These are phyloP conservation scores for Galeopsis tetrahit DNA, from an alignment of 257 asterid species.

Conservation along the genomic window DNA sequence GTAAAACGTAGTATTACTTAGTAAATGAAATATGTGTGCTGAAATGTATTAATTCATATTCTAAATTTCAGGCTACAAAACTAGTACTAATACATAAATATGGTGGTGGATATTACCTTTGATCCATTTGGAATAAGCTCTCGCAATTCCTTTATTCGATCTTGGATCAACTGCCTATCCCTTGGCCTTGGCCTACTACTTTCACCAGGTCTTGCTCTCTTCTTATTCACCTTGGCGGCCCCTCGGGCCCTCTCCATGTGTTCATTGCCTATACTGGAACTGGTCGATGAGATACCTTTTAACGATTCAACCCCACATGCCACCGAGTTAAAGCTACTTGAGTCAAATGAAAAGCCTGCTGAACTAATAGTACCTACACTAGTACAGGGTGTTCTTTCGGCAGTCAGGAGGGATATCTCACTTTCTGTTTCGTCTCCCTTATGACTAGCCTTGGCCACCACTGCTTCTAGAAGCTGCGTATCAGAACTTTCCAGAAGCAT, in stretches of 20 bases:
- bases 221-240: conserved; percentile 59
- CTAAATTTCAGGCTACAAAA: no score
- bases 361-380: conserved; percentile 73
- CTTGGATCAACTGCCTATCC: conserved; percentile 98
- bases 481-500: conserved; percentile 60
- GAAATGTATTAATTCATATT: no score
- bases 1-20: no score
- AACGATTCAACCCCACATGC: conserved; percentile 55
- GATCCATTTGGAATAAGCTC: conserved; percentile 93
- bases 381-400: conserved; percentile 61
- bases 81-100: no score
- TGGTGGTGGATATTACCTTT: conserved; percentile 54
- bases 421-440: conserved; percentile 46
- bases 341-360: conserved; percentile 73
- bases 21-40: no score
- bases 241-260: conserved; percentile 61
- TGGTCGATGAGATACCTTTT: conserved; percentile 66
- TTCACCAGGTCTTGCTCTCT: conserved; percentile 93
- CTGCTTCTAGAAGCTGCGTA: conserved; percentile 84
- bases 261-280: conserved; percentile 79
- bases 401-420: conserved; percentile 52
- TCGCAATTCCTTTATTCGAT: conserved; percentile 90
- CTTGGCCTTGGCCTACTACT: conserved; percentile 97
- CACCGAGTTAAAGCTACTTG: conserved; percentile 71
- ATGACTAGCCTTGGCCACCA: conserved; percentile 71